phyloP scores from a whole-genome alignment of 2,329 filamentous ascomycete genomes.

The Endoconidiophora polonica region DNA sequence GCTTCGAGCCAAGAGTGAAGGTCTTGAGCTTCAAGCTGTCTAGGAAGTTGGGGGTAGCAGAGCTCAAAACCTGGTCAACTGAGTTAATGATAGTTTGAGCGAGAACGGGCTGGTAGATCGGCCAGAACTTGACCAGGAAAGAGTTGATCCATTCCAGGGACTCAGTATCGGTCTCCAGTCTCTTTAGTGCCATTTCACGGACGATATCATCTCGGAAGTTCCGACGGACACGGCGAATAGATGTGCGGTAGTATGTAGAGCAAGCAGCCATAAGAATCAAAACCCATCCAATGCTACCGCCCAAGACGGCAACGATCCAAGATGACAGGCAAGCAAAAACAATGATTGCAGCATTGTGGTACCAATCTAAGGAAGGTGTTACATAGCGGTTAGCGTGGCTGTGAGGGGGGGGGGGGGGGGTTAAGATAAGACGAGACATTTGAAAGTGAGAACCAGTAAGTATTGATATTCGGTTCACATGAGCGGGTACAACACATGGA shows the following conservation, averaged over 20 bases:
- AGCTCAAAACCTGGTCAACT: constrained; percentile 90
- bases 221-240: constrained; percentile 75
- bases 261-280: constrained; percentile 85
- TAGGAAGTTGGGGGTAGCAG: constrained; percentile 76
- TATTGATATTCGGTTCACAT: background rate
- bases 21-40: constrained; percentile 88
- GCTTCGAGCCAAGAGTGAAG: constrained; percentile 87
- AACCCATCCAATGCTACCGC: constrained; percentile 84
- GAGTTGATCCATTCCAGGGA: constrained; percentile 98
- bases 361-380: constrained; percentile 54
- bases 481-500: background rate
- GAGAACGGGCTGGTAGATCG: constrained; percentile 89
- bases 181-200: constrained; percentile 73
- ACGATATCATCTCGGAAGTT: constrained; percentile 93
- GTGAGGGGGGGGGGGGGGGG: background rate
- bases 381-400: constrained; percentile 10
- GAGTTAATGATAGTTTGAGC: constrained; percentile 83
- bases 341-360: constrained; percentile 91
- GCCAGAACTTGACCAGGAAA: constrained; percentile 97
- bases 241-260: constrained; percentile 92
- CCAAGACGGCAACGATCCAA: constrained; percentile 77
- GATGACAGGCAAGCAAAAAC: constrained; percentile 80
- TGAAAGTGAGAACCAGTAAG: background rate
- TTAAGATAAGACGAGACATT: background rate
- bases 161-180: constrained; percentile 77